Conservation (phyloP, 2,329 filamentous ascomycete genomes). For the Paramyrothecium sp. region DNA sequence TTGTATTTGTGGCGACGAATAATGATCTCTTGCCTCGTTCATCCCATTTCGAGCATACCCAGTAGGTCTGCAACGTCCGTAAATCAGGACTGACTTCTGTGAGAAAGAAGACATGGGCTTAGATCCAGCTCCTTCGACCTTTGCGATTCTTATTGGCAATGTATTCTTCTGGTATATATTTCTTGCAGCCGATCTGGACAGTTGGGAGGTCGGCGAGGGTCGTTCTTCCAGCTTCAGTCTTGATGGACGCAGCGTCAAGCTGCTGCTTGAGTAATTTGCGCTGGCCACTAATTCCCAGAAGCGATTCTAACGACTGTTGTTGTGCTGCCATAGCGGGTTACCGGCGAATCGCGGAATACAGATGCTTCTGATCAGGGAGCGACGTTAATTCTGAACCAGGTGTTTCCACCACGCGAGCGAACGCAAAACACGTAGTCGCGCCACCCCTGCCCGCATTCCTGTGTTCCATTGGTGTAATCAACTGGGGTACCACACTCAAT, state of each 20-base stretch:
- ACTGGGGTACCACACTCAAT: conserved; percentile 1
- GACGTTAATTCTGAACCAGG: not conserved
- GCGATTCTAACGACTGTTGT: not conserved
- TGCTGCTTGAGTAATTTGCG: conserved; percentile 1
- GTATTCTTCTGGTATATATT: not conserved
- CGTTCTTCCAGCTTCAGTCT: not conserved
- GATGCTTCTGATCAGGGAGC: not conserved
- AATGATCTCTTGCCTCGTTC: conserved; percentile 1
- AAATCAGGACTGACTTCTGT: conserved; percentile 1
- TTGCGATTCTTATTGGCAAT: conserved; percentile 1
- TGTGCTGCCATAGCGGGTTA: conserved; percentile 1
- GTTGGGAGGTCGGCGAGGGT: not conserved
- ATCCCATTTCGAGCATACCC: conserved; percentile 1
- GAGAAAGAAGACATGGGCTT: conserved; percentile 1
- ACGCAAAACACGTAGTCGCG: not conserved
- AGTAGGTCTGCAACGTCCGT: conserved; percentile 1
- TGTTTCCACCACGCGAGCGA: not conserved
- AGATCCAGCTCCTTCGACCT: not conserved
- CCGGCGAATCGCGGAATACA: not conserved
- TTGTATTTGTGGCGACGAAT: conserved; percentile 1
- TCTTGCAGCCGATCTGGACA: conserved; percentile 1
- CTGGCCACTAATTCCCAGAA: not conserved
- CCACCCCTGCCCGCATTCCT: conserved; percentile 1
- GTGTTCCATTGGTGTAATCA: not conserved
- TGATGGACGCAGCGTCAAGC: conserved; percentile 2